Conservation (phyloP, 2,329 filamentous ascomycete species). For the Venturia carpophila region DNA sequence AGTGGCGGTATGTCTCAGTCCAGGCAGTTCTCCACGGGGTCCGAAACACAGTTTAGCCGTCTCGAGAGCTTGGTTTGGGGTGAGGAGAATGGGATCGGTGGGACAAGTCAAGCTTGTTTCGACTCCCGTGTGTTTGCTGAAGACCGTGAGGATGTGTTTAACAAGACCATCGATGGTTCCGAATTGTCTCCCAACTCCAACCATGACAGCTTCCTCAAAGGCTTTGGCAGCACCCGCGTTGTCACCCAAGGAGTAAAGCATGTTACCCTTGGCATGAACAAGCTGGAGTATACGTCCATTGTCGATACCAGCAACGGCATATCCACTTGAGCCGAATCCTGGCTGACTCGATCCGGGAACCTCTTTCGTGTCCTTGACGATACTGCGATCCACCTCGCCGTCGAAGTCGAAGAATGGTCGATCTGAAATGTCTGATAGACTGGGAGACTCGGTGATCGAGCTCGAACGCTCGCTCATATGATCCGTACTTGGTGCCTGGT, state of each 20-base stretch:
- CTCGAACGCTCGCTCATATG: slow-evolving; percentile 53
- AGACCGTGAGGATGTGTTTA: slow-evolving; percentile 61
- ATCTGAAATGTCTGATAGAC: slow-evolving; percentile 49
- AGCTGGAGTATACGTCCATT: slow-evolving; percentile 91
- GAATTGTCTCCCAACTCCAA: slow-evolving; percentile 66
- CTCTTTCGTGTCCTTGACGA: slow-evolving; percentile 34
- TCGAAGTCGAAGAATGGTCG: slow-evolving; percentile 51
- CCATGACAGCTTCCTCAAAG: slow-evolving; percentile 90
- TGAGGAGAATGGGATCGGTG: slow-evolving; percentile 63
- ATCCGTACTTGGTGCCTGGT: slow-evolving; percentile 44
- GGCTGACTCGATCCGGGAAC: slow-evolving; percentile 37
- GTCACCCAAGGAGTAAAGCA: slow-evolving; percentile 85
- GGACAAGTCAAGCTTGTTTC: slow-evolving; percentile 29
- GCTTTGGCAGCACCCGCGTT: slow-evolving; percentile 72
- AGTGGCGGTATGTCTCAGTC: slow-evolving; percentile 59
- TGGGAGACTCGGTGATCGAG: slow-evolving; percentile 48
- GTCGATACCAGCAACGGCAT: slow-evolving; percentile 73
- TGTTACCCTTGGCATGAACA: slow-evolving; percentile 96
- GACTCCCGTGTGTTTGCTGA: slow-evolving; percentile 23
- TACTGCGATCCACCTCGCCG: slow-evolving; percentile 32
- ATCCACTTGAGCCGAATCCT: slow-evolving; percentile 72
- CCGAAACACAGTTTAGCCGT: slow-evolving; percentile 80
- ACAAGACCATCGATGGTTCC: slow-evolving; percentile 72
- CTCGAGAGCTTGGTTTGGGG: slow-evolving; percentile 73
- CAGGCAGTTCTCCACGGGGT: slow-evolving; percentile 66